Evolutionary conservation across 2,329 filamentous ascomycete genomes (phyloP).

Genomic region (Neopestalotiopsis sp.): DNA sequence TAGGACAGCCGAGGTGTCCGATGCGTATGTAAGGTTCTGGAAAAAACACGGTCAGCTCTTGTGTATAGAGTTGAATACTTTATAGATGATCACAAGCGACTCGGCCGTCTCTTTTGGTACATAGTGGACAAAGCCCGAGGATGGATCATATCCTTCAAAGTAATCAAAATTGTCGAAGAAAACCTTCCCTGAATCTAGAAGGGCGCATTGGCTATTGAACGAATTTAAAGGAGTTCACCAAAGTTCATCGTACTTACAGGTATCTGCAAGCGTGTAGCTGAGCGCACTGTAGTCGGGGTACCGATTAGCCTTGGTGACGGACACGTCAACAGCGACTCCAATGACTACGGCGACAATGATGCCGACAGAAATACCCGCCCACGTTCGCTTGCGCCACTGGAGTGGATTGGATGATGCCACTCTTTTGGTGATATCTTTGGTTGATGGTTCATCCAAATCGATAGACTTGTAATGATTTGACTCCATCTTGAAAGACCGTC

Average conservation of each 20-base stretch:
- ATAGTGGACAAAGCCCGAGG: slow-evolving; percentile 59
- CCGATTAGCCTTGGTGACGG: slow-evolving; percentile 42
- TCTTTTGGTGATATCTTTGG: no score
- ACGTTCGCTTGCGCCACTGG: slow-evolving; percentile 29
- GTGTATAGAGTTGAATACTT: slow-evolving; percentile 1
- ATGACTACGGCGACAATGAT: slow-evolving; percentile 50
- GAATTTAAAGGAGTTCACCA: no score
- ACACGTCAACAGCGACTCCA: slow-evolving; percentile 52
- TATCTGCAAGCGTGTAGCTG: slow-evolving; percentile 53
- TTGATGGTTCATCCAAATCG: no score
- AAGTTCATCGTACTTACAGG: slow-evolving; percentile 43
- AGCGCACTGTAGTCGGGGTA: slow-evolving; percentile 56
- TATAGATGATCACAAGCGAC: slow-evolving; percentile 40
- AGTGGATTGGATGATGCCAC: no score
- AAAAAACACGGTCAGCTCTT: background rate
- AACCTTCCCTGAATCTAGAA: slow-evolving; percentile 49
- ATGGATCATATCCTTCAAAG: slow-evolving; percentile 54
- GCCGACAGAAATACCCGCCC: slow-evolving; percentile 46
- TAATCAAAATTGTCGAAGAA: slow-evolving; percentile 64
- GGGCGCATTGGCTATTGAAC: background rate
- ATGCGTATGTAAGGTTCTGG: slow-evolving; percentile 68
- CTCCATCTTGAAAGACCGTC: no score
- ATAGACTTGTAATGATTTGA: no score
- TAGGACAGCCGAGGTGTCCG: slow-evolving; percentile 56
- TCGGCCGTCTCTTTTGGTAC: slow-evolving; percentile 48